phyloP scores from a whole-genome alignment of 139 green algal genomes.

The Haematococcus sp. region DNA sequence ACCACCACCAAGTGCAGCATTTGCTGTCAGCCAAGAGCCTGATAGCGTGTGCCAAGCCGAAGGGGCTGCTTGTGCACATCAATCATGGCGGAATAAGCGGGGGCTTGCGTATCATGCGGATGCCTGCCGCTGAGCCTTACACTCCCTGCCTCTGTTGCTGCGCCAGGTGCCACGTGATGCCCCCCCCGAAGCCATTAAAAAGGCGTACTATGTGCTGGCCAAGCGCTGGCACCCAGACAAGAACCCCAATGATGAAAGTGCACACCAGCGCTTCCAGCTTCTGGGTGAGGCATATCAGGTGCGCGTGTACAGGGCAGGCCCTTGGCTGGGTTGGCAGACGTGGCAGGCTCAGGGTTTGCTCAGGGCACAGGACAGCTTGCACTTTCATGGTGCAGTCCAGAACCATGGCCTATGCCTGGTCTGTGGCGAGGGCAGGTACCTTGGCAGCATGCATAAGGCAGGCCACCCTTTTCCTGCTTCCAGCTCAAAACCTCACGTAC shows the following conservation, averaged over 20 bases:
- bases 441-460: too few species aligned
- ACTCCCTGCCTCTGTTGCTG: neutral
- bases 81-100: too few species aligned
- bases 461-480: too few species aligned
- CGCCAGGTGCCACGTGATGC: constrained; percentile 61
- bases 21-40: neutral
- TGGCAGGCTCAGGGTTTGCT: neutral
- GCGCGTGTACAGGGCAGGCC: neutral
- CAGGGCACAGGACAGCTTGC: neutral
- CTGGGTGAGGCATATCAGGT: constrained; percentile 78
- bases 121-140: neutral
- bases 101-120: neutral
- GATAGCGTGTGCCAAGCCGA: too few species aligned
- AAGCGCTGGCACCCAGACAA: constrained; percentile 82
- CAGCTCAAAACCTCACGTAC: too few species aligned
- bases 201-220: constrained; percentile 89
- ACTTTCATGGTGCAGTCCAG: too few species aligned
- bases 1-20: neutral
- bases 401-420: too few species aligned
- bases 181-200: constrained; percentile 73
- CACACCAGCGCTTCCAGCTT: constrained; percentile 85
- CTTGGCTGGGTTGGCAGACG: neutral
- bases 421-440: too few species aligned
- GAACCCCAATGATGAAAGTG: constrained; percentile 77
- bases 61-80: neutral